Evolutionary conservation across 2,329 filamentous ascomycete genomes (phyloP).

Genomic region (Colletotrichum simmondsii): DNA sequence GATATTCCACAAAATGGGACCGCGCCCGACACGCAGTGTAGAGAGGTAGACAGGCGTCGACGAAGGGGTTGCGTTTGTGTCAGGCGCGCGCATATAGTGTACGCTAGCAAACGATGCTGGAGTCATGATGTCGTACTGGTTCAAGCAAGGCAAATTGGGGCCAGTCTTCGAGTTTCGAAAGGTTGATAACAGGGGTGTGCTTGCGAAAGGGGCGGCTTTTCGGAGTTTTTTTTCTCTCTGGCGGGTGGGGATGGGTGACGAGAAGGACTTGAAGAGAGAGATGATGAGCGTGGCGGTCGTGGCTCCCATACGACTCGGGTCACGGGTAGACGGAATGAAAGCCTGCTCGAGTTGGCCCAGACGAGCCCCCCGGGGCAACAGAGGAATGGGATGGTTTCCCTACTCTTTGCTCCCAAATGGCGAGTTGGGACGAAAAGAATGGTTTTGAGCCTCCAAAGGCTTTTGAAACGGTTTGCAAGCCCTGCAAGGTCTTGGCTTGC

Average conservation of each 20-base stretch:
- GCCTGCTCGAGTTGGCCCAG: slow-evolving; percentile 11
- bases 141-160: neutral
- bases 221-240: slow-evolving; percentile 17
- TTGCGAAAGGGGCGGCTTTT: slow-evolving; percentile 9
- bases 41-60: neutral
- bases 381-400: neutral
- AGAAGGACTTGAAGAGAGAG: neutral
- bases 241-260: neutral
- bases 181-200: slow-evolving; percentile 13
- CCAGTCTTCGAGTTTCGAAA: slow-evolving; percentile 2
- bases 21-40: neutral
- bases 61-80: slow-evolving; percentile 6
- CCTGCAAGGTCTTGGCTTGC: slow-evolving; percentile 29
- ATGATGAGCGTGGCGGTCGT: slow-evolving; percentile 7
- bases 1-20: neutral
- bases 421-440: slow-evolving; percentile 1
- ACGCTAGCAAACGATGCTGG: neutral
- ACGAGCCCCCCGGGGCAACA: neutral
- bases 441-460: slow-evolving; percentile 7
- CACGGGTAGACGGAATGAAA: slow-evolving; percentile 19
- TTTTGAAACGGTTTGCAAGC: slow-evolving; percentile 25
- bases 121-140: slow-evolving; percentile 19
- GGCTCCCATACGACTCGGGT: slow-evolving; percentile 21
- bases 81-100: slow-evolving; percentile 21
- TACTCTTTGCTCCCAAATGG: neutral